A percentile compares a stretch with the other conserved stretches of the same genome.
These are phyloP conservation scores for Saccharomycopsis hybrid DNA, from an alignment of 1,139 yeast genomes.

Conservation along the genomic window DNA sequence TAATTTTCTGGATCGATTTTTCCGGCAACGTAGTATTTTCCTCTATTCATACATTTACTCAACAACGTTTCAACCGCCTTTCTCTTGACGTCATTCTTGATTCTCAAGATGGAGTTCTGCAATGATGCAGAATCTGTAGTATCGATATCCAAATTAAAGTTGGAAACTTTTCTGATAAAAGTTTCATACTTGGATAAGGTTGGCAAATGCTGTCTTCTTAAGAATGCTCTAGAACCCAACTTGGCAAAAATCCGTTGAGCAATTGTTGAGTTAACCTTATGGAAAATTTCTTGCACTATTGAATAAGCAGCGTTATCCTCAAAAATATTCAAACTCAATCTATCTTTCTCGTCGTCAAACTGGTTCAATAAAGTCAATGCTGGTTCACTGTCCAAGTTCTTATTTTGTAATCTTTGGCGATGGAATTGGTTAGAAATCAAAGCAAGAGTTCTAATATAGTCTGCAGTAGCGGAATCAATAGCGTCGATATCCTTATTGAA, in stretches of 20 bases:
- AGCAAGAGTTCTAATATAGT: constrained; percentile 58
- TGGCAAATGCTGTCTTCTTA: constrained; percentile 86
- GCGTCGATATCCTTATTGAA: constrained; percentile 21
- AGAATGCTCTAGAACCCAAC: constrained; percentile 72
- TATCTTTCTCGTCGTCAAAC: constrained; percentile 78
- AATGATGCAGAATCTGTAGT: constrained; percentile 69
- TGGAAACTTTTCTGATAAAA: constrained; percentile 60
- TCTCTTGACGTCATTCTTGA: constrained; percentile 59
- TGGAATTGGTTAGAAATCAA: constrained; percentile 67
- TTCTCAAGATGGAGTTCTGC: constrained; percentile 60
- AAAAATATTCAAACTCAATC: constrained; percentile 67
- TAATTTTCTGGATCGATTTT: constrained; percentile 74
- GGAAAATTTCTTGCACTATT: constrained; percentile 67
- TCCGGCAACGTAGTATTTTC: constrained; percentile 85
- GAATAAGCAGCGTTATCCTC: constrained; percentile 52
- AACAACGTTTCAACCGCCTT: constrained; percentile 74
- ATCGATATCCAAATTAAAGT: constrained; percentile 57
- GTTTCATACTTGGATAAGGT: constrained; percentile 76
- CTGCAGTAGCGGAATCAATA: constrained; percentile 55
- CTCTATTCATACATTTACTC: constrained; percentile 77
- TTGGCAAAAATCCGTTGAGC: constrained; percentile 76
- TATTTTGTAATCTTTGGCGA: constrained; percentile 57
- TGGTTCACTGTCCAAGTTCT: constrained; percentile 44
- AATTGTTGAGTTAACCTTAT: constrained; percentile 77
- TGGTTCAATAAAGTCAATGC: constrained; percentile 67